Conservation (phyloP, 306 rosid species). For the Pyrus betulifolia region DNA sequence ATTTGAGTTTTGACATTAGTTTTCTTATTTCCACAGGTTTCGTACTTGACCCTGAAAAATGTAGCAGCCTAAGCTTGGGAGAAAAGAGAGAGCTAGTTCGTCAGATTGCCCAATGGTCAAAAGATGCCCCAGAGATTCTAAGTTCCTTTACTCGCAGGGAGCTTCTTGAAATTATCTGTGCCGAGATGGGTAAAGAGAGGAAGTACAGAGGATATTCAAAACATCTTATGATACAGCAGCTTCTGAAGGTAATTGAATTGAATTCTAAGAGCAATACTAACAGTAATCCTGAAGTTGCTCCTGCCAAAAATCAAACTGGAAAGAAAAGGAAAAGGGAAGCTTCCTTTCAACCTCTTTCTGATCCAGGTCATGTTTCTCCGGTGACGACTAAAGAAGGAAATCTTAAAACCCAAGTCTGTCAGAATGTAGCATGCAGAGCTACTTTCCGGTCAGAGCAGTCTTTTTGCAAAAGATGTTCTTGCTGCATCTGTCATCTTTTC, state of each 20-base stretch:
- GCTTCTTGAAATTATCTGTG: conserved; percentile 75
- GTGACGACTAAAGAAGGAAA: conserved; percentile 36
- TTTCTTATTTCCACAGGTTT: conserved; percentile 32
- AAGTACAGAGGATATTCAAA: conserved; percentile 82
- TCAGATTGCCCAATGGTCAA: conserved; percentile 55
- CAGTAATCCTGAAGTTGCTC: conserved; percentile 21
- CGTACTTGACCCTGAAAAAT: conserved; percentile 53
- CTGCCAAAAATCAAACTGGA: conserved; percentile 33
- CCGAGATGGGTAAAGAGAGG: conserved; percentile 85
- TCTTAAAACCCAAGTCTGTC: conserved; percentile 41
- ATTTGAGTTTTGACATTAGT: background rate
- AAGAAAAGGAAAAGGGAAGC: conserved; percentile 49
- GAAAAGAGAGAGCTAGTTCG: conserved; percentile 63
- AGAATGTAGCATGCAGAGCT: conserved; percentile 79
- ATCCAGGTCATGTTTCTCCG: conserved; percentile 23
- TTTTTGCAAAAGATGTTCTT: conserved; percentile 93
- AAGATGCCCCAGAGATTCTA: conserved; percentile 62
- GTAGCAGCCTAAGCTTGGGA: conserved; percentile 48
- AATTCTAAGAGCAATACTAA: conserved; percentile 32
- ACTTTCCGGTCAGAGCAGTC: conserved; percentile 42
- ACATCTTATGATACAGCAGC: conserved; percentile 64
- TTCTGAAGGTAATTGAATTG: conserved; percentile 59
- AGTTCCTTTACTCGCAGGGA: conserved; percentile 68
- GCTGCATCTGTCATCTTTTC: conserved; percentile 67
- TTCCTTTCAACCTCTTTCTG: conserved; percentile 20